Base-by-base conservation (phyloP, 495 filamentous ascomycete genomes). In the Podospora tetraspora region DNA sequence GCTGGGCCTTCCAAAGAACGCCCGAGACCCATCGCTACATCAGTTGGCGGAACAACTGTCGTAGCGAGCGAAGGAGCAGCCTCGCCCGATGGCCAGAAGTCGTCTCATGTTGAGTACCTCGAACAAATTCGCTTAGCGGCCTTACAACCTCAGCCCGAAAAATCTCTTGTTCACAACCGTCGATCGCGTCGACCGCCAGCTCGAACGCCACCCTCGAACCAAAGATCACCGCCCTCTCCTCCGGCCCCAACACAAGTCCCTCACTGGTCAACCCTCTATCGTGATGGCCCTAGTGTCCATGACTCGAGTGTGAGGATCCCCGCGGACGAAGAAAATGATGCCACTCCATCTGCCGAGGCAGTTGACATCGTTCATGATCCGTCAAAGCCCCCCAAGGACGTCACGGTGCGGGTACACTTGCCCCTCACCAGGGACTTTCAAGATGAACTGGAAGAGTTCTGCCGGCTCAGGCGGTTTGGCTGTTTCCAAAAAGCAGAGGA, bases 391-490 rank as follows among this genome's bases (percentile, higher is more conserved):
- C 52, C 30, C 22, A 73, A 64, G 63, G 66, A 75, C 11, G 64
- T 75, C 6, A 69, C 65, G 0, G 37, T 72, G 3, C 24, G 37
- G 24, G 57, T 75, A 9, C 29, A 64, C 24, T 27, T 75, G 37
- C 65, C 70, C 16, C 34, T 73, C 19, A 63, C 69, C 23, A 72
- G 73, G 16, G 71, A 75, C 32, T 69, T 52, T 59, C 37, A 66
- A 23, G n/a, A 21, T 1, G 71, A 73, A 19, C 52, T 73, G 3
- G 73, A 75, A 23, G 69, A 59, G 1, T 70, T 75, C 29, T 70
- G 67, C n/a, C 69, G 71, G 8, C 68, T 75, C 12, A 66, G 57
- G 57, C 67, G 73, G n/a, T 56, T 75, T 6, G 73, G 73, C 12
- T 70, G 66, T 7, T 70, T 73, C 29, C 64, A 60, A 19, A 64